Base-by-base conservation (phyloP, 1,284 basidiomycete genomes). In the Melampsora americana region DNA sequence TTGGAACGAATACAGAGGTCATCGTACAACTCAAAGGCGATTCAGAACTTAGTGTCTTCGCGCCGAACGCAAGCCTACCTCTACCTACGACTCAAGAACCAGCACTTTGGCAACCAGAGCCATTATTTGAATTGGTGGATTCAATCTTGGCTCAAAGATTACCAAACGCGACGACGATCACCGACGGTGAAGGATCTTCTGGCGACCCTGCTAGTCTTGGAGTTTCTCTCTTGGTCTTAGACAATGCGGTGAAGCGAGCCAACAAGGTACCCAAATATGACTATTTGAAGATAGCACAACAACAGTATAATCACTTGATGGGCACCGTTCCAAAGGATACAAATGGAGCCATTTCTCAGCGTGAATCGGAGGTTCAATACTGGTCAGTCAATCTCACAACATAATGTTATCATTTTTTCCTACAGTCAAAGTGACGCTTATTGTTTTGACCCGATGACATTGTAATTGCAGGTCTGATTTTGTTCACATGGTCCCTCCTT, bases 171-270 rank as follows among this genome's bases (percentile, higher is more conserved):
- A n/a, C 46, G 18, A 62, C 72, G n/a, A 56, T 75, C 23, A 59
- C 46, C 61, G 72, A 75, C 26, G 72, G 53, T 0, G 86, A 86
- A 78, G 89, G 88, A 18, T 89, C 91, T 0, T 90, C 89, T 0
- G 90, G 87, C 1, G 93, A 96, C 83, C 93, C 93, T 0, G 88
- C 92, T 0, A 90, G 89, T 77, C 86, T 93, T 66, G 93, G 92
- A 0, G 86, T 91, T n/a, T 86, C 89, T 0, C 88, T 93, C 26
- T 83, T 93, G 62, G 82, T 95, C 5, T 53, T 53, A 23, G 50
- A 18, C 14, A 90, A 92, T 0, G 81, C 83, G 64, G 79, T 35
- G 7, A 72, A 77, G 16, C 64, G 75, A 30, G 35, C 9, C 18
- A 69, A 46, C 30, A n/a, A 14, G 77, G 77, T 26, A 60, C 28